phyloP scores from a whole-genome alignment of 495 filamentous ascomycete species.

The Cladorrhinum samala region DNA sequence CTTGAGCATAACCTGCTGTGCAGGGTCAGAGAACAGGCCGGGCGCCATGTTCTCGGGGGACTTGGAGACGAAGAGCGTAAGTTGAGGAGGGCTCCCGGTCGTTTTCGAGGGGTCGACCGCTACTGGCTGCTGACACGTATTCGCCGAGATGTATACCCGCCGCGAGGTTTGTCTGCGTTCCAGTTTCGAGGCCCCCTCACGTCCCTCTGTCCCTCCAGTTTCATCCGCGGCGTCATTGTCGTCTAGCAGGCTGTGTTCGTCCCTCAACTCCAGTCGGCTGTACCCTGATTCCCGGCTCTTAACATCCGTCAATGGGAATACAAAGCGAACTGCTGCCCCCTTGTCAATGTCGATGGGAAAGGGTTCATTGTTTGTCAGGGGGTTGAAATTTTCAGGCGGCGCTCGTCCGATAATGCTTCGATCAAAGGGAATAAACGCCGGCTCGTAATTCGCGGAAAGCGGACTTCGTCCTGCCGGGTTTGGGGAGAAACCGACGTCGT shows the following conservation, averaged over 20 bases:
- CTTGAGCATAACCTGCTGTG: constrained; percentile 35
- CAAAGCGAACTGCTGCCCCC: constrained; percentile 44
- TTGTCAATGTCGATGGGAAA: constrained; percentile 46
- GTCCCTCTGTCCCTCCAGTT: too few species aligned
- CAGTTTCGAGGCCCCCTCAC: too few species aligned
- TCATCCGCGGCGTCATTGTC: constrained; percentile 11
- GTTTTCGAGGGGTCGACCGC: constrained; percentile 36
- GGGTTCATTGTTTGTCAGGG: constrained; percentile 61
- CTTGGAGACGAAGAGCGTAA: constrained; percentile 72
- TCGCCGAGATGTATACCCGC: constrained; percentile 71
- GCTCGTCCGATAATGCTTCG: constrained; percentile 59
- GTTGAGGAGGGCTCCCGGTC: constrained; percentile 52
- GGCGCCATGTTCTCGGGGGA: constrained; percentile 58
- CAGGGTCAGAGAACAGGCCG: constrained; percentile 49
- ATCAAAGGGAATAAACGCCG: constrained; percentile 54
- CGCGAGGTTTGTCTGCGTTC: constrained; percentile 28
- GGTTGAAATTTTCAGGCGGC: constrained; percentile 32
- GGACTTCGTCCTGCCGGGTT: constrained; percentile 16
- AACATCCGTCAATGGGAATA: constrained; percentile 21
- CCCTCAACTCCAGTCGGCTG: constrained; percentile 17
- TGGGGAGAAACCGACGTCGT: constrained; percentile 28
- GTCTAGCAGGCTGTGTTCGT: constrained; percentile 7
- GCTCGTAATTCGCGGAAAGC: constrained; percentile 41
- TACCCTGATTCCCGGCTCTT: constrained; percentile 12
- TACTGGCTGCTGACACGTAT: constrained; percentile 68